Evolutionary conservation across 345 rosid species (phyloP).

Genomic region (Gynandropsis gynandra): DNA sequence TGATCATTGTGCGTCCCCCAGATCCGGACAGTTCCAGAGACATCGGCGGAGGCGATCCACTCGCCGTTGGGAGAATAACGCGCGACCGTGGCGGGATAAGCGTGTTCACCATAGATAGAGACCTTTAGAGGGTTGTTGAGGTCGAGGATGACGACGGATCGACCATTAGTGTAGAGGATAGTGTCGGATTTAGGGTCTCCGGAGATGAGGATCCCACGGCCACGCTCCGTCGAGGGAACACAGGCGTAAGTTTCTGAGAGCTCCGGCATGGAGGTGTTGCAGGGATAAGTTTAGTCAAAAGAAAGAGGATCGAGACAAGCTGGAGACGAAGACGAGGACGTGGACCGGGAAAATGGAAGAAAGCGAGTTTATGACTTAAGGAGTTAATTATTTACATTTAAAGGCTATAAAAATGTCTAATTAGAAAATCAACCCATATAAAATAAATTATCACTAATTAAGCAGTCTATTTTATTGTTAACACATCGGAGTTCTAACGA

Average conservation of each 20-base stretch:
- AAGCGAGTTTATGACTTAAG: no score
- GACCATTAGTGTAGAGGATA: conserved; percentile 74
- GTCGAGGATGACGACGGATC: conserved; percentile 81
- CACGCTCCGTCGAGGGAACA: conserved; percentile 87
- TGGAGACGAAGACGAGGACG: not conserved
- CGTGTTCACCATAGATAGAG: conserved; percentile 85
- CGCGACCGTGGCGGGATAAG: conserved; percentile 87
- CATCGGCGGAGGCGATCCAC: conserved; percentile 98
- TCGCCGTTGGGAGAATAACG: conserved; percentile 98
- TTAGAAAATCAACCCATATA: no score
- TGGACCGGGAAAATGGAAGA: no score
- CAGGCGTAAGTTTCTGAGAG: conserved; percentile 78
- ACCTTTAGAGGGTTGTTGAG: conserved; percentile 74
- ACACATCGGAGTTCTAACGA: no score
- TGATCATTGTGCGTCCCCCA: conserved; percentile 82
- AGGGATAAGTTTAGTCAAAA: conserved; percentile 5
- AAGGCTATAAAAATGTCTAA: no score
- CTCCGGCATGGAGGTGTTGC: conserved; percentile 31
- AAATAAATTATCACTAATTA: no score
- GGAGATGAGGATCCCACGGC: conserved; percentile 79
- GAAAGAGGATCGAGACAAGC: conserved; percentile 10
- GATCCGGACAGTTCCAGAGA: conserved; percentile 84
- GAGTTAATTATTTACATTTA: no score
- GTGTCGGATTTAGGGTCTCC: conserved; percentile 64
- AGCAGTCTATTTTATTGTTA: no score